Evolutionary conservation across 2,329 filamentous ascomycete species (phyloP).

Genomic region (Diaporthe sp.): DNA sequence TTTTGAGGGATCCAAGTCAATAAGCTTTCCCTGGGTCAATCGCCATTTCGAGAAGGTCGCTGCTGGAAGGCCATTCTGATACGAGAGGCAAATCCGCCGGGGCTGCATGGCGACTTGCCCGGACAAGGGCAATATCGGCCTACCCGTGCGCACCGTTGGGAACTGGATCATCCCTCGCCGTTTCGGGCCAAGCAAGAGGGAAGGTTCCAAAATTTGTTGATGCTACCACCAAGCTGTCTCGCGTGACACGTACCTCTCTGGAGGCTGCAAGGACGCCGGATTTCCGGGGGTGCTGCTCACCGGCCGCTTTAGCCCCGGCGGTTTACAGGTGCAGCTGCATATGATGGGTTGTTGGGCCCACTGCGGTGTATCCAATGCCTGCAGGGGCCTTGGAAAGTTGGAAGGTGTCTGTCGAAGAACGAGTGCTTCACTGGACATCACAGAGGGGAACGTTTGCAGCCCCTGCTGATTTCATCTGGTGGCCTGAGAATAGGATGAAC

Average conservation of each 20-base stretch:
- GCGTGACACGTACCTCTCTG: neutral
- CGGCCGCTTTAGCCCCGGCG: slow-evolving; percentile 20
- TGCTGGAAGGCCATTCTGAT: neutral
- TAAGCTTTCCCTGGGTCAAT: neutral
- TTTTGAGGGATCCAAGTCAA: neutral
- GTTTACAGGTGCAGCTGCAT: slow-evolving; percentile 9
- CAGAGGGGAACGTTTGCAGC: neutral
- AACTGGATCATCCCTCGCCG: slow-evolving; percentile 3
- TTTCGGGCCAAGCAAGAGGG: neutral
- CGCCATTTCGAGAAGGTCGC: slow-evolving; percentile 12
- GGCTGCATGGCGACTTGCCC: neutral
- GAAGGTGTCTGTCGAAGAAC: neutral
- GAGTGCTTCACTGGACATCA: neutral
- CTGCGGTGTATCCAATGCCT: slow-evolving; percentile 30
- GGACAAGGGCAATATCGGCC: neutral
- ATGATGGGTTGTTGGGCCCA: slow-evolving; percentile 8
- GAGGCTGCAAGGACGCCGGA: neutral
- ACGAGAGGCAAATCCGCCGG: neutral
- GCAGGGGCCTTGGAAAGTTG: slow-evolving; percentile 8
- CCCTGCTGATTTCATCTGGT: neutral
- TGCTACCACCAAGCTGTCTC: neutral
- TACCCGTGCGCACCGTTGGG: neutral
- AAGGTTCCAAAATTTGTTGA: neutral
- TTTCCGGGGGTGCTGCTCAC: slow-evolving; percentile 3
- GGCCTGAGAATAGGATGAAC: neutral